Conservation (phyloP, 1,284 basidiomycete species). For the Moniliophthora roreri region DNA sequence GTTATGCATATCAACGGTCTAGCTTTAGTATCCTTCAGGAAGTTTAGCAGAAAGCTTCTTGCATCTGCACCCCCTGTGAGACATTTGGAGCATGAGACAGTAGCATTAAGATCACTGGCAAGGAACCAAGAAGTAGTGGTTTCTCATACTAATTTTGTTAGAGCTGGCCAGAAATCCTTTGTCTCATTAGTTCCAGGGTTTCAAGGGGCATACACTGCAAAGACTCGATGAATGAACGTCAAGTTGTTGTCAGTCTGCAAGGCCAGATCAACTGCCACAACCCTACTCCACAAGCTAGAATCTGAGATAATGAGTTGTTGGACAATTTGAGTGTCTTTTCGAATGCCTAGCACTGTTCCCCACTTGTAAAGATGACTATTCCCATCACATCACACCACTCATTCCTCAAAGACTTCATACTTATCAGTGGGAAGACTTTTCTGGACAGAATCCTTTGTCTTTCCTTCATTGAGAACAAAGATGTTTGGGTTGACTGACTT, state of each 20-base stretch:
- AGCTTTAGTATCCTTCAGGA: too few species aligned
- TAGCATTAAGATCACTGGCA: slow-evolving; percentile 15
- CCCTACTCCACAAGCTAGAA: slow-evolving; percentile 5
- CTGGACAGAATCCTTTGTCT: slow-evolving; percentile 10
- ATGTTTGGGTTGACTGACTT: slow-evolving; percentile 4
- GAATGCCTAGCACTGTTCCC: slow-evolving; percentile 15
- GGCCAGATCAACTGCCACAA: slow-evolving; percentile 10
- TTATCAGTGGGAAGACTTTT: slow-evolving; percentile 9
- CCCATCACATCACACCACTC: neutral
- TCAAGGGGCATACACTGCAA: slow-evolving; percentile 16
- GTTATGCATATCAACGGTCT: too few species aligned
- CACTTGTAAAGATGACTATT: slow-evolving; percentile 11
- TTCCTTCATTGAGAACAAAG: slow-evolving; percentile 14
- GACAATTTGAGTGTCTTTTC: slow-evolving; percentile 14
- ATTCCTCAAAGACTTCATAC: slow-evolving; percentile 17
- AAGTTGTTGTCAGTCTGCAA: slow-evolving; percentile 9
- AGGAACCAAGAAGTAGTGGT: slow-evolving; percentile 12
- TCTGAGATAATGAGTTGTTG: slow-evolving; percentile 9
- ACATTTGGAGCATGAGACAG: slow-evolving; percentile 6
- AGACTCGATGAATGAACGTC: slow-evolving; percentile 11
- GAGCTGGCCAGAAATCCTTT: slow-evolving; percentile 10
- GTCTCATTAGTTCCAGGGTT: slow-evolving; percentile 11
- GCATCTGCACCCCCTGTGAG: slow-evolving; percentile 7
- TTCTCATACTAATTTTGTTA: slow-evolving; percentile 5
- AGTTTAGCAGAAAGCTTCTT: slow-evolving; percentile 7